Conservation (phyloP, 768 basidiomycete genomes). For the Psilocybe subaeruginosa region DNA sequence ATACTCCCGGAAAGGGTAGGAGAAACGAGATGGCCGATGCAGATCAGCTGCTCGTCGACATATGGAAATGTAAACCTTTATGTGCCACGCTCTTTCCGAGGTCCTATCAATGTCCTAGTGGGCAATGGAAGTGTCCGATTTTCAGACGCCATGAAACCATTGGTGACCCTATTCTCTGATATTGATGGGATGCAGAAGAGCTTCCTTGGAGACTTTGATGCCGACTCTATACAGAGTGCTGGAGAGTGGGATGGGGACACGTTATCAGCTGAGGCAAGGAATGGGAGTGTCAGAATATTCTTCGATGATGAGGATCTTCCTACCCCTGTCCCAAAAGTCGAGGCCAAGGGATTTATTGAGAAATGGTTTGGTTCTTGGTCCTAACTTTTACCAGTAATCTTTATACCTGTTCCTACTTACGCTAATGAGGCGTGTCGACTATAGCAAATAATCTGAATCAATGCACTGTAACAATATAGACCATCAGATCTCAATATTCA, state of each 20-base stretch:
- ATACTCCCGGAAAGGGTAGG: neutral
- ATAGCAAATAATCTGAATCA: too few species aligned
- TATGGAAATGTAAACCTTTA: constrained; percentile 14
- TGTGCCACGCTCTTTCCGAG: constrained; percentile 15
- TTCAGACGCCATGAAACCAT: constrained; percentile 26
- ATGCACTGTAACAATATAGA: too few species aligned
- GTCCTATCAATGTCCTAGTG: constrained; percentile 29
- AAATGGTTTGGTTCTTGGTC: neutral
- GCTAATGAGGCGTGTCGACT: too few species aligned
- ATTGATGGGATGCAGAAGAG: constrained; percentile 27
- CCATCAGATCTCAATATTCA: too few species aligned
- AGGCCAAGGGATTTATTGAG: neutral
- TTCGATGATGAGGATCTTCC: constrained; percentile 2
- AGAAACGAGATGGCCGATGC: neutral
- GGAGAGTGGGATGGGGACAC: constrained; percentile 4
- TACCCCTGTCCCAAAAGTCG: too few species aligned
- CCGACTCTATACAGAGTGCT: neutral
- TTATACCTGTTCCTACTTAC: too few species aligned
- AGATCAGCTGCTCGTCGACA: neutral
- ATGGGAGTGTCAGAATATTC: neutral
- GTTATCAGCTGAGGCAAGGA: neutral
- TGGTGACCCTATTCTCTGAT: constrained; percentile 33
- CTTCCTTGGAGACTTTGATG: constrained; percentile 36
- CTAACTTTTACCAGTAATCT: too few species aligned
- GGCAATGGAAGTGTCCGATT: constrained; percentile 28